Evolutionary conservation across 441 rosid species (phyloP).

Genomic region (Bruguiera hainesii): DNA sequence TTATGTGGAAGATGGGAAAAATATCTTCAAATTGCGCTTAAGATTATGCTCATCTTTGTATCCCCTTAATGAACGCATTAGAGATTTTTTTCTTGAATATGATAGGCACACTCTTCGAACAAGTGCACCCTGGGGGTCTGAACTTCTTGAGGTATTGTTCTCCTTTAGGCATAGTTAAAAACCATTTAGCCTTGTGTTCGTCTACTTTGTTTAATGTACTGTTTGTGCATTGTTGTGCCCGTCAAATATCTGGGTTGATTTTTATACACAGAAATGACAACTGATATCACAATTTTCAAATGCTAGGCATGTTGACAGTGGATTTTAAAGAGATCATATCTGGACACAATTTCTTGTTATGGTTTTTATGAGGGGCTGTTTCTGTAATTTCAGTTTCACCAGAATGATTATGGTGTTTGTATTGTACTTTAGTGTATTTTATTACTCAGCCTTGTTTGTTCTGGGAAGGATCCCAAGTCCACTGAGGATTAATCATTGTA

Average conservation of each 20-base stretch:
- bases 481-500: too few species aligned
- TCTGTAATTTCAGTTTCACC: too few species aligned
- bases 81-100: constrained; percentile 98
- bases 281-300: too few species aligned
- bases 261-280: neutral
- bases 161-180: constrained; percentile 12
- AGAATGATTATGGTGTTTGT: too few species aligned
- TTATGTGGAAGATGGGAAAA: constrained; percentile 97
- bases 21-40: constrained; percentile 79
- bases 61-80: constrained; percentile 90
- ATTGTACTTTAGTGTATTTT: too few species aligned
- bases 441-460: too few species aligned
- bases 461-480: too few species aligned
- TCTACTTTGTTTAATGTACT: neutral
- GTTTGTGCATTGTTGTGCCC: neutral
- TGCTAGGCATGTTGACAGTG: too few species aligned
- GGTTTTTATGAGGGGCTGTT: too few species aligned
- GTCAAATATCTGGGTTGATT: neutral
- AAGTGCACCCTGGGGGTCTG: constrained; percentile 99
- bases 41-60: constrained; percentile 93
- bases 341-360: too few species aligned
- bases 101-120: constrained; percentile 98
- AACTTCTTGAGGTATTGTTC: constrained; percentile 87
- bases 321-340: too few species aligned
- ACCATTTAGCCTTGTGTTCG: neutral